Evolutionary conservation across 2,329 filamentous ascomycete genomes (phyloP).

Genomic region (Hirsutella minnesotensis): DNA sequence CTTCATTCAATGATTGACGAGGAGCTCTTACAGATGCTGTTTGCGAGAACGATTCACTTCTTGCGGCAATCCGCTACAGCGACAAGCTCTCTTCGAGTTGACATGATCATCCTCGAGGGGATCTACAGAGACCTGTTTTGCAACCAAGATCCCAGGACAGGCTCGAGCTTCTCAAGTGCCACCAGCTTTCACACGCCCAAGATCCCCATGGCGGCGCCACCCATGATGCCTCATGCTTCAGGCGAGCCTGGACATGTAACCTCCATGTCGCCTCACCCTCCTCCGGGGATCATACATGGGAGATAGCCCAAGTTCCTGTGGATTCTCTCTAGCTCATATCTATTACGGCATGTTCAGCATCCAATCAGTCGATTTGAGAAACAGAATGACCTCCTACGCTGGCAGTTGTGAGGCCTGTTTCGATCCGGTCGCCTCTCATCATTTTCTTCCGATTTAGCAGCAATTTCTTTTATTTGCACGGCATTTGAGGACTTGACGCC

Average conservation of each 20-base stretch:
- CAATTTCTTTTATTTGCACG: background rate
- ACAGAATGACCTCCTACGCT: background rate
- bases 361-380: no score
- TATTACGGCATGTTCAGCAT: no score
- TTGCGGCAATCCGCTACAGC: slow-evolving; percentile 57
- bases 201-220: slow-evolving; percentile 8
- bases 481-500: no score
- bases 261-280: slow-evolving; percentile 1
- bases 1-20: slow-evolving; percentile 47
- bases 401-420: background rate
- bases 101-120: slow-evolving; percentile 60
- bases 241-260: slow-evolving; percentile 1
- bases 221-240: background rate
- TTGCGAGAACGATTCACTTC: slow-evolving; percentile 66
- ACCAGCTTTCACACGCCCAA: slow-evolving; percentile 15
- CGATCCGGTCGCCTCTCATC: background rate
- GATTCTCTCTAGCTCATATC: no score
- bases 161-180: slow-evolving; percentile 32
- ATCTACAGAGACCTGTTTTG: slow-evolving; percentile 34
- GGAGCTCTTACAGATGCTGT: slow-evolving; percentile 44
- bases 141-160: slow-evolving; percentile 14
- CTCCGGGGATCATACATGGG: background rate
- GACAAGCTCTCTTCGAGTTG: slow-evolving; percentile 61
- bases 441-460: background rate
- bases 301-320: background rate